A percentile compares a stretch with the other conserved stretches of the same genome.
phyloP scores from a whole-genome alignment of 306 rosid species.

The Crotalaria pallida region DNA sequence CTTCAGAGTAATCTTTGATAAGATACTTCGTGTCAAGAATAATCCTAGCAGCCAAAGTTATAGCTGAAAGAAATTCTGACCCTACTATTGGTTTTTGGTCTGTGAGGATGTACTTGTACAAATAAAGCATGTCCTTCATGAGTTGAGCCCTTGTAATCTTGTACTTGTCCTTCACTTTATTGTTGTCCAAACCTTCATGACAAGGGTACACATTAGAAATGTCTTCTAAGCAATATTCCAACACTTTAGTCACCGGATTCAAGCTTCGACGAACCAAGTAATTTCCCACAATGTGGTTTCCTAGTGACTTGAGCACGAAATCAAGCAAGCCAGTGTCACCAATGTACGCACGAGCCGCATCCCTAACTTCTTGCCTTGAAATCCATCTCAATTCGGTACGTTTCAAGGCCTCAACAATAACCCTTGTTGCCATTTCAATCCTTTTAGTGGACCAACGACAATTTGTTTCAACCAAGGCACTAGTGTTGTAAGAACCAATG shows the following conservation, averaged over 20 bases:
- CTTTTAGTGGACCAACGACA: conserved; percentile 85
- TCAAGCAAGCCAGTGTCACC: conserved; percentile 76
- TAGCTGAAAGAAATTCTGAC: conserved; percentile 43
- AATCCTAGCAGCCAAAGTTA: conserved; percentile 60
- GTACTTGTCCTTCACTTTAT: conserved; percentile 36
- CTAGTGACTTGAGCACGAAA: conserved; percentile 69
- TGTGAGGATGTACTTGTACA: conserved; percentile 53
- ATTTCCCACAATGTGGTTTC: conserved; percentile 70
- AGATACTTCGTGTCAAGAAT: conserved; percentile 69
- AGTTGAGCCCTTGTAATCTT: conserved; percentile 58
- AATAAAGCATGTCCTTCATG: conserved; percentile 57
- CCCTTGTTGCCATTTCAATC: conserved; percentile 67
- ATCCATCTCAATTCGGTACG: conserved; percentile 59
- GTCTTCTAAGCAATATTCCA: conserved; percentile 79
- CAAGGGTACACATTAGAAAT: conserved; percentile 42
- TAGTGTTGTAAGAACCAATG: conserved; percentile 25
- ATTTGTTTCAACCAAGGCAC: conserved; percentile 35
- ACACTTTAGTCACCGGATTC: conserved; percentile 73
- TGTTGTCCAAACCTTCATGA: conserved; percentile 35
- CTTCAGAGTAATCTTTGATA: conserved; percentile 46
- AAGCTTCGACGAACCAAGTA: conserved; percentile 69
- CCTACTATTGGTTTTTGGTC: conserved; percentile 39
- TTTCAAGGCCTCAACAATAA: conserved; percentile 59
- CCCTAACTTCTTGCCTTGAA: conserved; percentile 84
- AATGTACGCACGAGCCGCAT: conserved; percentile 65